Evolutionary conservation across 2,329 filamentous ascomycete species (phyloP), one percentile per base, ranked within the genome.

Genomic region (Talaromyces sp.): DNA sequence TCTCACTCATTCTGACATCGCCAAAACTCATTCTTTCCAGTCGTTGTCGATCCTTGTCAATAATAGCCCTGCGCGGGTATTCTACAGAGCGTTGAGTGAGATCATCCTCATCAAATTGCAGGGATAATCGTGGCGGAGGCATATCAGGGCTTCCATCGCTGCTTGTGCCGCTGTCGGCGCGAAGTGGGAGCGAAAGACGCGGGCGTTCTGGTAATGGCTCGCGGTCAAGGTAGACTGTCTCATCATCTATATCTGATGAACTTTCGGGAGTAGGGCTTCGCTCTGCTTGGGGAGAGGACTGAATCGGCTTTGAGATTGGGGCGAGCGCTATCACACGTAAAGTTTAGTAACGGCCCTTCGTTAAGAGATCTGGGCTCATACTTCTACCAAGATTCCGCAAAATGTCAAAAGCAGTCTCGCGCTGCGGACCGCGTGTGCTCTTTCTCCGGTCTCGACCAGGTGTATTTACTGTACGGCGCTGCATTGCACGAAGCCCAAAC

Each of bases 391-490:
- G 70, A 60, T 82, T 81, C 55, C 79, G 76, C 59, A 85, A 69
- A 28, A 83, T 78, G 68, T 84, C 82, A 66, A 84, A 80, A 4
- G 83, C 83, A 6, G 83, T 85, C 69, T 85, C 83, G 44, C 82
- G 73, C 67, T 82, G 79, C 61, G 81, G 66, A 23, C 62, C 62
- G 37, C 81, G 74, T 28, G 79, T 79, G 64, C 82, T 84, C 64
- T 80, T 76, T 61, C 82, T 72, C 52, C 80, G 77, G 67, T 82
- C 77, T 12, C 81, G 78, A 37, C 75, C 77, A 21, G 82, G 81
- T 2, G 82, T 83, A 65, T 79, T 79, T 5, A 79, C 80, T 12
- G 81, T 81, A 67, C 83, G 81, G 67, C 83, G 80, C 70, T 84
- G 80, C 31, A 84, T 74, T 9, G 83, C 83, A 46, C 81, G 77